Conservation (phyloP, 768 basidiomycete species). For the Suillus brevipes region DNA sequence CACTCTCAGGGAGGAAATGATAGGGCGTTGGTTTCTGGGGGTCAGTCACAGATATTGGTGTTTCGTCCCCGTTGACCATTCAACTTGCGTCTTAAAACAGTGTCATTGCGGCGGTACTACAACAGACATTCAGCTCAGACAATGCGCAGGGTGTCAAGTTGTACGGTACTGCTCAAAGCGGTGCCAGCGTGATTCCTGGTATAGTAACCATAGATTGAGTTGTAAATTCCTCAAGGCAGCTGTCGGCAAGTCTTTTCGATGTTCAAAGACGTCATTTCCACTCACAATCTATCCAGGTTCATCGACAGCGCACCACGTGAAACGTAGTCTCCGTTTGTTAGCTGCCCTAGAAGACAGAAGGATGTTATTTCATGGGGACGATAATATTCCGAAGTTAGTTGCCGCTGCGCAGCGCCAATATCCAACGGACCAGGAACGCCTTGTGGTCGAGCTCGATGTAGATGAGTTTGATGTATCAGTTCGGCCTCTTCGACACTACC, state of each 20-base stretch:
- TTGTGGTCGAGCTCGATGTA: background rate
- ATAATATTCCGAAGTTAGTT: background rate
- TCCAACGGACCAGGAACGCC: background rate
- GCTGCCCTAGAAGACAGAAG: background rate
- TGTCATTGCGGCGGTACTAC: background rate
- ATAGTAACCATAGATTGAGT: background rate
- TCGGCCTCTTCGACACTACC: background rate
- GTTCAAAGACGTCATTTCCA: background rate
- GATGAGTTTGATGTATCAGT: background rate
- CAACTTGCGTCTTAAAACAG: background rate
- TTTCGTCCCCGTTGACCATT: background rate
- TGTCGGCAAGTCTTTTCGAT: background rate
- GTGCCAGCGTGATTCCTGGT: slow-evolving; percentile 3
- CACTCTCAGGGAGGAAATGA: background rate
- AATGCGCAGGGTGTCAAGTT: slow-evolving; percentile 2
- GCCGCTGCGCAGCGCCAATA: background rate
- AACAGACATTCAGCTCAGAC: background rate
- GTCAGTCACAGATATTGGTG: background rate
- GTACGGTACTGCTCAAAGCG: slow-evolving; percentile 1
- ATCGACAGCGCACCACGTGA: background rate
- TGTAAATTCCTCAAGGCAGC: slow-evolving; percentile 2
- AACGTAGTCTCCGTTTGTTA: background rate
- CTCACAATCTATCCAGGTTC: background rate
- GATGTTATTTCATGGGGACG: background rate
- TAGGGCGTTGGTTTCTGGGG: background rate